These are phyloP conservation scores for Daldinia childiae DNA, from an alignment of 495 filamentous ascomycete genomes.

Conservation along the genomic window DNA sequence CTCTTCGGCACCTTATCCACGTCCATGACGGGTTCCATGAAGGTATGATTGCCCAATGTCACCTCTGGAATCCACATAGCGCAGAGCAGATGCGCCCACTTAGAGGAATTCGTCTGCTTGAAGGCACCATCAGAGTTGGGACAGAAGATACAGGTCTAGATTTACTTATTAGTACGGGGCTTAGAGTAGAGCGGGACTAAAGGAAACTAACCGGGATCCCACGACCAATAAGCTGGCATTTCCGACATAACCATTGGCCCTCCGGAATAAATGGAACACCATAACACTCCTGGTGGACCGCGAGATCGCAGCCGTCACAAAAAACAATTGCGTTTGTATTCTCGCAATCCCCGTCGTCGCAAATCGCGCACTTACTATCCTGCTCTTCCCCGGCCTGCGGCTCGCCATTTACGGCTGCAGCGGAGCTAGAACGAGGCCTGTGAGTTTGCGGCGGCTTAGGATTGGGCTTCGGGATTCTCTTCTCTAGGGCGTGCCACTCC, in stretches of 20 bases:
- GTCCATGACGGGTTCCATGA: constrained; percentile 98
- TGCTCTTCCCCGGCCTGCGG: constrained; percentile 89
- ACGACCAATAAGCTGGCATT: constrained; percentile 93
- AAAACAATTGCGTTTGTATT: constrained; percentile 99
- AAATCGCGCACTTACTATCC: constrained; percentile 97
- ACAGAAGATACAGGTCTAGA: constrained; percentile 93
- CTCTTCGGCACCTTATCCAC: constrained; percentile 95
- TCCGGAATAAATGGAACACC: constrained; percentile 98
- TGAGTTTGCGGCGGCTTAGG: constrained; percentile 95
- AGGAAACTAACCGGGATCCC: constrained; percentile 75
- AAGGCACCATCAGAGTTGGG: constrained; percentile 97
- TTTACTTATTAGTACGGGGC: constrained; percentile 17
- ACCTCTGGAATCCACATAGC: constrained; percentile 99
- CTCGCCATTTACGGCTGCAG: constrained; percentile 91
- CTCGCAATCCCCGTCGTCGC: constrained; percentile 97
- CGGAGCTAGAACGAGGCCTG: constrained; percentile 87
- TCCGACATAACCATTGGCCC: constrained; percentile 97
- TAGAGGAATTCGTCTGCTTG: constrained; percentile 93
- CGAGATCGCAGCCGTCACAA: constrained; percentile 96
- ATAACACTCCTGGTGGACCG: constrained; percentile 99
- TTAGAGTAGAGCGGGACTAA: constrained; percentile 29
- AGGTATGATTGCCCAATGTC: constrained; percentile 91
- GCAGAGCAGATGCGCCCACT: constrained; percentile 96
- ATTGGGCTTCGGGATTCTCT: constrained; percentile 93
- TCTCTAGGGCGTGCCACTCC: constrained; percentile 96